phyloP scores from a whole-genome alignment of 345 rosid genomes.

The Viola odorata region DNA sequence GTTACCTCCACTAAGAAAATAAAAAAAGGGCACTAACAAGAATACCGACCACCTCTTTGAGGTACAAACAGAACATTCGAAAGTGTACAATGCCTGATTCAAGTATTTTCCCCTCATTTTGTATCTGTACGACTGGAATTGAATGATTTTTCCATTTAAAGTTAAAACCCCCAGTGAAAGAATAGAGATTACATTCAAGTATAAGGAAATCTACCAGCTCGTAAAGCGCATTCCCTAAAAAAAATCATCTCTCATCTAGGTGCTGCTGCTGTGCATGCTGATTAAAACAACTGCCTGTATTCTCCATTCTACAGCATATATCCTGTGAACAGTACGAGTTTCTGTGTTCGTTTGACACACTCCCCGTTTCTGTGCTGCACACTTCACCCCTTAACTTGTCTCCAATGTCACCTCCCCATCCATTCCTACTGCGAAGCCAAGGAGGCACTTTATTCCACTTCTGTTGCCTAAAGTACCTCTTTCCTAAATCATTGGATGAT shows the following conservation, averaged over 20 bases:
- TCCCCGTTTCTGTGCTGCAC: constrained; percentile 26
- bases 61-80: too few species aligned
- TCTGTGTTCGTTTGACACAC: constrained; percentile 27
- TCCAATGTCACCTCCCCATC: constrained; percentile 30
- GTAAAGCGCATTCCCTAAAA: constrained; percentile 32
- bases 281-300: constrained; percentile 33
- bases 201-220: constrained; percentile 28
- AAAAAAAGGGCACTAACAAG: too few species aligned
- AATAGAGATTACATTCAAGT: constrained; percentile 47
- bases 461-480: constrained; percentile 74
- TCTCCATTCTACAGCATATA: constrained; percentile 38
- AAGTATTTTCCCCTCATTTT: too few species aligned
- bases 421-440: constrained; percentile 47
- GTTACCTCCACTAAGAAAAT: too few species aligned
- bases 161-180: constrained; percentile 29
- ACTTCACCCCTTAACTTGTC: constrained; percentile 24
- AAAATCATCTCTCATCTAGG: constrained; percentile 41
- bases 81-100: too few species aligned
- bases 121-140: background rate
- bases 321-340: constrained; percentile 35
- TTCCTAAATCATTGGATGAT: constrained; percentile 54
- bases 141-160: constrained; percentile 27
- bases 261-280: constrained; percentile 29
- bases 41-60: too few species aligned
- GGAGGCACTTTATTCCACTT: constrained; percentile 56